Conservation (phyloP, 2,329 filamentous ascomycete species). For the Penicillium decumbens region DNA sequence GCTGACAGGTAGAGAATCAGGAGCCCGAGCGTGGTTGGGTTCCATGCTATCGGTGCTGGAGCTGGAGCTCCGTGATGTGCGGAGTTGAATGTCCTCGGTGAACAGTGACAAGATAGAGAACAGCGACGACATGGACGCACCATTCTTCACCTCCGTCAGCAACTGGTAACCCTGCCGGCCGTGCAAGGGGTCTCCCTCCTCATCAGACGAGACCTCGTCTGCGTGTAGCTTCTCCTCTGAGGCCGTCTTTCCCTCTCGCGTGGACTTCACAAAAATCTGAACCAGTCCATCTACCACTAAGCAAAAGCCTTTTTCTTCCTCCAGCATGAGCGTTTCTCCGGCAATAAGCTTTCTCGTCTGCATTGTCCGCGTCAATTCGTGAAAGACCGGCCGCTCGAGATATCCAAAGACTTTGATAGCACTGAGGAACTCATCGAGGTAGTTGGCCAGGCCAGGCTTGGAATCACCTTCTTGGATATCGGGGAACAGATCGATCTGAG, state of each 20-base stretch:
- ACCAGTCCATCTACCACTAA: slow-evolving; percentile 94
- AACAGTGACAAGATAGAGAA: slow-evolving; percentile 97
- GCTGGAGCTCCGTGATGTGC: slow-evolving; percentile 56
- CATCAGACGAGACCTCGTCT: slow-evolving; percentile 54
- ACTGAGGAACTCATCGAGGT: slow-evolving; percentile 94
- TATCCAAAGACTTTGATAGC: slow-evolving; percentile 99
- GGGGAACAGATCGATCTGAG: slow-evolving; percentile 89
- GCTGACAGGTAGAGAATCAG: slow-evolving; percentile 40
- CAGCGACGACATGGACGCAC: slow-evolving; percentile 94
- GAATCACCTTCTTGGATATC: slow-evolving; percentile 84
- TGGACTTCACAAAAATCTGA: slow-evolving; percentile 96
- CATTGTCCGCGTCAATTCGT: slow-evolving; percentile 96
- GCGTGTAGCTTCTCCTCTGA: slow-evolving; percentile 39
- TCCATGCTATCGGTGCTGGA: slow-evolving; percentile 35
- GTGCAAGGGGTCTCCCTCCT: slow-evolving; percentile 60
- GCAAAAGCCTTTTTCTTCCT: slow-evolving; percentile 98
- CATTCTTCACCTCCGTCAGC: slow-evolving; percentile 94
- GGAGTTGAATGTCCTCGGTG: slow-evolving; percentile 85
- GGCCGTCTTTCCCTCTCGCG: slow-evolving; percentile 44
- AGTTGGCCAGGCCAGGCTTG: slow-evolving; percentile 90
- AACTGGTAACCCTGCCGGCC: slow-evolving; percentile 85
- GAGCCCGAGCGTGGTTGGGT: slow-evolving; percentile 24
- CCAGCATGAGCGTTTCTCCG: slow-evolving; percentile 87
- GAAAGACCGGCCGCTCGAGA: slow-evolving; percentile 90
- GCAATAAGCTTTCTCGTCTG: slow-evolving; percentile 95